Evolutionary conservation across 305 asterid genomes (phyloP).

Genomic region (Petunia hybrid): DNA sequence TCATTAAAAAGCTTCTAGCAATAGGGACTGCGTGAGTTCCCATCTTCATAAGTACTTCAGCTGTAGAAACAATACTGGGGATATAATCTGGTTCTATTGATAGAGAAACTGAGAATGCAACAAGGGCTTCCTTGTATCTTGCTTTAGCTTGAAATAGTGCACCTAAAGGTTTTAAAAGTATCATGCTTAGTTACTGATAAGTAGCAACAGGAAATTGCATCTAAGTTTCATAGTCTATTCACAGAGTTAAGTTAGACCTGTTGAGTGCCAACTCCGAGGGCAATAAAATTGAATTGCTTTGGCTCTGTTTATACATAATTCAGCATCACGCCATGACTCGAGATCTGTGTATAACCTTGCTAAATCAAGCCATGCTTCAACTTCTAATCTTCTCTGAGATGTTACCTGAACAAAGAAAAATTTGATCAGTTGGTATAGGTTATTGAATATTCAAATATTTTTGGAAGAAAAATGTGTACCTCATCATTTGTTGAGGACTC

Average conservation of each 20-base stretch:
- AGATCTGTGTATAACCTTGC: slow-evolving; percentile 73
- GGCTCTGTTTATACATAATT: slow-evolving; percentile 68
- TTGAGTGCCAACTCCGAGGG: slow-evolving; percentile 74
- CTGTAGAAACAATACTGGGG: slow-evolving; percentile 82
- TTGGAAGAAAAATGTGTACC: slow-evolving; percentile 38
- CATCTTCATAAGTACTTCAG: slow-evolving; percentile 62
- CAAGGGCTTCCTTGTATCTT: slow-evolving; percentile 66
- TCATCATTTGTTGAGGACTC: slow-evolving; percentile 38
- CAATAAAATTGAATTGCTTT: slow-evolving; percentile 51
- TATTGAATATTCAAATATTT: background rate
- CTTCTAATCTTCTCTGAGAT: slow-evolving; percentile 53
- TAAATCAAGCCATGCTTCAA: slow-evolving; percentile 89
- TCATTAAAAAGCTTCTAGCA: slow-evolving; percentile 85
- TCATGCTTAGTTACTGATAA: slow-evolving; percentile 14
- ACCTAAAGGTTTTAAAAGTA: slow-evolving; percentile 53
- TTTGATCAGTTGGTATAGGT: background rate
- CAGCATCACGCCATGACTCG: slow-evolving; percentile 70
- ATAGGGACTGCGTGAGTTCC: slow-evolving; percentile 53
- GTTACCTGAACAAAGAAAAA: slow-evolving; percentile 44
- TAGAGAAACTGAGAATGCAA: slow-evolving; percentile 64
- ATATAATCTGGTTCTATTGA: slow-evolving; percentile 79
- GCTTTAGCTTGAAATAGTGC: slow-evolving; percentile 54
- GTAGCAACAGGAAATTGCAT: background rate
- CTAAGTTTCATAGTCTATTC: background rate
- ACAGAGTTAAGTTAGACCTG: slow-evolving; percentile 52